Base-by-base conservation (phyloP, 768 basidiomycete species). In the Agrocybe pediades region DNA sequence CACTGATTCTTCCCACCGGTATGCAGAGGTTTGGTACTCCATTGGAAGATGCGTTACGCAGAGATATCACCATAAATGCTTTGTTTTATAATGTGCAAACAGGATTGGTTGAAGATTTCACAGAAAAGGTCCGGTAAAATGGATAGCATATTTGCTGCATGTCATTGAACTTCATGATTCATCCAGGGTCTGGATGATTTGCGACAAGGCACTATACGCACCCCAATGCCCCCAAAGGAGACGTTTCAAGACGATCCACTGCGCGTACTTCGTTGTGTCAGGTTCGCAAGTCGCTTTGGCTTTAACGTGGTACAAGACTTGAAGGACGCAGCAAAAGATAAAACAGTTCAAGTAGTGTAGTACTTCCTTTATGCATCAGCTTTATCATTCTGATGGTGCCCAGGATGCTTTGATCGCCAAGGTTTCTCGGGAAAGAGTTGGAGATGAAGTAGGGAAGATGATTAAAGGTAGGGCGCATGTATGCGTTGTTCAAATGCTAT, bases 11-110 rank as follows among this genome's bases (percentile, higher is more conserved):
- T 44, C 53, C 21, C 19, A 39, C 21, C 17, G 17, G 46, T 9
- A 9, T 26, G 7, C 63, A 98, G 96, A 77, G 81, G 27, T 96
- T 95, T 51, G 97, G 97, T 6, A 96, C 95, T 2, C 95, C 96
- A 0, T 64, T 90, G 13, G 82, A 98, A 73, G 97, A 99, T 67
- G 95, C 97, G 2, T 68, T 90, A 44, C 78, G 97, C 48, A 78
- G 97, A 62, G 97, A 99, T 68, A 84, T 90, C 24, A 98, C 97
- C 1, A 97, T 99, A 68, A 99, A 99, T 65, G 77, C 96, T 0
- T 74, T 99, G 6, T 98, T 98, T 73, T 98, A 95, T 74, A 98
- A 99, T 59, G 82, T 99, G 1, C 94, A 97, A 63, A 86, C 88
- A 1, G 81, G 85, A 13, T 60, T 73, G 2, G 87, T 99, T 2